phyloP scores from a whole-genome alignment of 2,329 filamentous ascomycete species.

The Alternaria metachromatica region DNA sequence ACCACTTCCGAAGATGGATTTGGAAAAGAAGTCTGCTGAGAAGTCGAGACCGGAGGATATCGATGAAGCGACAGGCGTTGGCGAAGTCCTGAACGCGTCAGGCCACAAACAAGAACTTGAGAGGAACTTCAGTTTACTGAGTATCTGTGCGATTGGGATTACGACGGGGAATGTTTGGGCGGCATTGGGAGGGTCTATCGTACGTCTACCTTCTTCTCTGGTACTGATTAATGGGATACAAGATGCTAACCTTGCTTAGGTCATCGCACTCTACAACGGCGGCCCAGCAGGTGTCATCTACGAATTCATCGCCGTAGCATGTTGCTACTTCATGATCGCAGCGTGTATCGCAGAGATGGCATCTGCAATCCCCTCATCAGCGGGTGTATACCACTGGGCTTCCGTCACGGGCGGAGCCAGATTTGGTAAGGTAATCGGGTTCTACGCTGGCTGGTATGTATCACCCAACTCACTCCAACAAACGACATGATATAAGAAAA shows the following conservation, averaged over 20 bases:
- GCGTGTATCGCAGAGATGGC: conserved; percentile 60
- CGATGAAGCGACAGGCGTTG: conserved; percentile 30
- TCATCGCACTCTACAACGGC: conserved; percentile 54
- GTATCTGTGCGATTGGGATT: conserved; percentile 56
- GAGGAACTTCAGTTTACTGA: conserved; percentile 57
- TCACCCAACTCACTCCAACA: neutral
- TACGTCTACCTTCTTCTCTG: conserved; percentile 43
- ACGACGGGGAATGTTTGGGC: conserved; percentile 54
- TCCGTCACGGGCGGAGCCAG: conserved; percentile 55
- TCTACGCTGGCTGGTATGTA: conserved; percentile 57
- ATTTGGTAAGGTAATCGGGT: conserved; percentile 57
- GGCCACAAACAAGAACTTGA: conserved; percentile 61
- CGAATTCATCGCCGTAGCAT: conserved; percentile 56
- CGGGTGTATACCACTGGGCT: conserved; percentile 62
- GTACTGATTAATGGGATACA: neutral
- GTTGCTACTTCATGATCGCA: conserved; percentile 60
- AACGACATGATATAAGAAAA: neutral
- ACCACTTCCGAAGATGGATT: neutral
- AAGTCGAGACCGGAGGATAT: conserved; percentile 17
- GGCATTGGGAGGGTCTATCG: conserved; percentile 57
- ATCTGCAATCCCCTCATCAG: conserved; percentile 52
- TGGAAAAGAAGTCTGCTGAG: conserved; percentile 19
- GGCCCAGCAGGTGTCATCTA: conserved; percentile 56
- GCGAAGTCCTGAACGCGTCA: conserved; percentile 56
- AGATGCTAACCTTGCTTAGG: conserved; percentile 25